These are phyloP conservation scores for Phanerodontia chrysosporium DNA, from an alignment of 768 basidiomycete species.

Conservation along the genomic window DNA sequence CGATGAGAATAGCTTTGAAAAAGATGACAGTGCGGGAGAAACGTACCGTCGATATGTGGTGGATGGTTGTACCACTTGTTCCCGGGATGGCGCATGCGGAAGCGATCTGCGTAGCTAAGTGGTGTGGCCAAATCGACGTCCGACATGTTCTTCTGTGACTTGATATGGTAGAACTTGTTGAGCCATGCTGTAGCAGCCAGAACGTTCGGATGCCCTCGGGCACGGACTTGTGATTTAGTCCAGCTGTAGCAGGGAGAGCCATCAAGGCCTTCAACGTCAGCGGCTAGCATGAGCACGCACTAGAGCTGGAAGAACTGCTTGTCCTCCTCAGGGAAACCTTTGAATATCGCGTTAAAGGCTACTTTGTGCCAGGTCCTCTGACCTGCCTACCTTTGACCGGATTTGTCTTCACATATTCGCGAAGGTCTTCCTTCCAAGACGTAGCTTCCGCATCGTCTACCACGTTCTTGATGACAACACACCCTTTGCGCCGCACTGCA, in stretches of 20 bases:
- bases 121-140: slow-evolving; percentile 60
- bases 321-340: slow-evolving; percentile 51
- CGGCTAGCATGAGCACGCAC: slow-evolving; percentile 31
- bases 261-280: not conserved
- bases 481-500: slow-evolving; percentile 50
- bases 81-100: slow-evolving; percentile 70
- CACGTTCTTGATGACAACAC: slow-evolving; percentile 57
- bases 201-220: slow-evolving; percentile 63
- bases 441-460: slow-evolving; percentile 53
- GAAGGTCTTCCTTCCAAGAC: slow-evolving; percentile 53
- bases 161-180: slow-evolving; percentile 57
- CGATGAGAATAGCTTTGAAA: slow-evolving; percentile 6
- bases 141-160: slow-evolving; percentile 33
- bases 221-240: slow-evolving; percentile 57
- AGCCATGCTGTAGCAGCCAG: slow-evolving; percentile 54
- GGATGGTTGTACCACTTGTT: slow-evolving; percentile 49
- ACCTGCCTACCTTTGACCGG: slow-evolving; percentile 44
- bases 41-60: slow-evolving; percentile 46
- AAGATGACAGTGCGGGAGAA: not conserved
- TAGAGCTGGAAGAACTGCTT: slow-evolving; percentile 76
- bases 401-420: slow-evolving; percentile 54
- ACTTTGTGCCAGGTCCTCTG: not conserved
- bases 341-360: not conserved
- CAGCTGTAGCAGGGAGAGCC: slow-evolving; percentile 33
- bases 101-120: slow-evolving; percentile 68